A percentile compares a stretch with the other conserved stretches of the same genome.
These are phyloP conservation scores for Lecanicillium sp. DNA, from an alignment of 2,329 filamentous ascomycete species.

Conservation along the genomic window DNA sequence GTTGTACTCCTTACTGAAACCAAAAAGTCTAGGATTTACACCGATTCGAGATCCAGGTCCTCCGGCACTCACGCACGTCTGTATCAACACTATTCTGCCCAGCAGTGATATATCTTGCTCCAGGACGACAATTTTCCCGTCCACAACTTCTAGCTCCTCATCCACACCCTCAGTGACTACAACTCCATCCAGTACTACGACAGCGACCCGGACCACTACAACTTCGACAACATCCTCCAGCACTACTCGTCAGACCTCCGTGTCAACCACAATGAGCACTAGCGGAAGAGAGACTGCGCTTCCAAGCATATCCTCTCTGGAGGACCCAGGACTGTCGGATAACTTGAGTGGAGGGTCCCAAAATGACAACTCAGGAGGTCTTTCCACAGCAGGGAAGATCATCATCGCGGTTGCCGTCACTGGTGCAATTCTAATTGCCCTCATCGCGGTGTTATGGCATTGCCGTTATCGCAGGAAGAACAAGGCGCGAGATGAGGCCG, in stretches of 20 bases:
- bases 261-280: background rate
- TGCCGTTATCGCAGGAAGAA: constrained; percentile 7
- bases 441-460: constrained; percentile 12
- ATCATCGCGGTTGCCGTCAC: constrained; percentile 4
- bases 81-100: constrained; percentile 15
- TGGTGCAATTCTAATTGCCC: constrained; percentile 4
- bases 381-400: constrained; percentile 5
- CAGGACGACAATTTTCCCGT: background rate
- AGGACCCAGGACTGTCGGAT: constrained; percentile 5
- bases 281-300: background rate
- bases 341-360: background rate
- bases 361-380: background rate
- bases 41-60: constrained; percentile 31
- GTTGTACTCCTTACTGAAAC: constrained; percentile 7
- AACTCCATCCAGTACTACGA: too few species aligned
- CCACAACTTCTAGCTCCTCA: background rate
- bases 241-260: background rate
- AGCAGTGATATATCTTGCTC: constrained; percentile 10
- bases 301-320: constrained; percentile 7
- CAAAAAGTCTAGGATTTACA: constrained; percentile 24
- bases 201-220: background rate
- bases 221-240: background rate
- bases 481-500: background rate
- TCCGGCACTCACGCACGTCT: constrained; percentile 25
- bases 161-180: too few species aligned